phyloP scores from a whole-genome alignment of 306 rosid species.

The Acacia confusa region DNA sequence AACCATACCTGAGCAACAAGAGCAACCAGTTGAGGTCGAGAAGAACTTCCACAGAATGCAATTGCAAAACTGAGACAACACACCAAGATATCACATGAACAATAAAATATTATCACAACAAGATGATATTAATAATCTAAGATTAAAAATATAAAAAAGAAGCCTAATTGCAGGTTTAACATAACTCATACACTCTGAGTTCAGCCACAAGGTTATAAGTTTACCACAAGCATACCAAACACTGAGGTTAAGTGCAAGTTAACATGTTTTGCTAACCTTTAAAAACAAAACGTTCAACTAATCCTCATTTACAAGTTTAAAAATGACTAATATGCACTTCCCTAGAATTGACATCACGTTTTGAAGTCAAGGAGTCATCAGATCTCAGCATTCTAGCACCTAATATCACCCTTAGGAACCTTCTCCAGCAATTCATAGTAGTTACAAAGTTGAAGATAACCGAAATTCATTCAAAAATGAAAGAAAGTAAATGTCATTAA shows the following conservation, averaged over 20 bases:
- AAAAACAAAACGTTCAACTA: background rate
- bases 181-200: background rate
- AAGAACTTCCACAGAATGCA: slow-evolving; percentile 78
- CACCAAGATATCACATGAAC: slow-evolving; percentile 21
- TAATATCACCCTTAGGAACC: too few species aligned
- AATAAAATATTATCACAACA: slow-evolving; percentile 11
- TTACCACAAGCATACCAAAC: background rate
- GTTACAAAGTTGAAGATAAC: background rate
- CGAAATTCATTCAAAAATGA: background rate
- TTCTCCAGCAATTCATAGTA: too few species aligned
- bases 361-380: background rate
- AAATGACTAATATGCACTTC: background rate
- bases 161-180: background rate
- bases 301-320: background rate
- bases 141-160: background rate
- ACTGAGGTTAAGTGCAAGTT: background rate
- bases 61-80: slow-evolving; percentile 74
- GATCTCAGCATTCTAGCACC: too few species aligned
- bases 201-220: background rate
- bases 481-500: background rate
- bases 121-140: background rate
- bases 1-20: slow-evolving; percentile 87
- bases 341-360: background rate
- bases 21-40: slow-evolving; percentile 90
- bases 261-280: background rate